Evolutionary conservation across 1,139 yeast genomes (phyloP).

Genomic region (Zhuliangozyma blackwelliae): DNA sequence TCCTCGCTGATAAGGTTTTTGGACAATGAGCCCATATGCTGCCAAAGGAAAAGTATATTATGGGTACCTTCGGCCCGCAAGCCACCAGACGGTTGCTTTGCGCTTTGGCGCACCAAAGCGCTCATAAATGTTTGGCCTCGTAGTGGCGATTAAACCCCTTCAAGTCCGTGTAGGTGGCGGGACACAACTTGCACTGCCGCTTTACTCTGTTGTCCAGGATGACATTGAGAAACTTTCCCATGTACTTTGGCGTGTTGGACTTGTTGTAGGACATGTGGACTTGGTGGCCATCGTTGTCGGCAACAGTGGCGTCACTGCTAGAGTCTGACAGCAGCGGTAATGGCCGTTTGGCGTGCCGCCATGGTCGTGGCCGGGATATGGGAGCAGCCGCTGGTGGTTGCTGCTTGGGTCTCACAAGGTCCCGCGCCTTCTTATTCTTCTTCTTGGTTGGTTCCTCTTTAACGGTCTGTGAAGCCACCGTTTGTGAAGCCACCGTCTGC

Average conservation of each 20-base stretch:
- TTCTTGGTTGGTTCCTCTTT: too few relatives aligned
- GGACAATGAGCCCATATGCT: not conserved
- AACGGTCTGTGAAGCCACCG: too few relatives aligned
- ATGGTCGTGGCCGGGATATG: too few relatives aligned
- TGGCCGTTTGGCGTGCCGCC: too few relatives aligned
- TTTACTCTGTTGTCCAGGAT: conserved; percentile 9
- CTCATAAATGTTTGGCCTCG: conserved; percentile 9
- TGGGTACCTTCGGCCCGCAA: not conserved
- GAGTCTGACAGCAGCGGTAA: too few relatives aligned
- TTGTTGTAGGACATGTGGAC: conserved; percentile 11
- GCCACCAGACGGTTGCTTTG: not conserved
- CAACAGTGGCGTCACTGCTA: too few relatives aligned
- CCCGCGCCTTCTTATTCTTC: too few relatives aligned
- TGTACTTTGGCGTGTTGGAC: conserved; percentile 14
- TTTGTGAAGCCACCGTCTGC: too few relatives aligned
- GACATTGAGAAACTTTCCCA: conserved; percentile 12
- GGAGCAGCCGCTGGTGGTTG: too few relatives aligned
- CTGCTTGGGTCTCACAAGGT: too few relatives aligned
- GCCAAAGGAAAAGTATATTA: not conserved
- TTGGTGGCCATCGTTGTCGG: not conserved
- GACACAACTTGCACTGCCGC: conserved; percentile 14
- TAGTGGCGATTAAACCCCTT: conserved; percentile 16
- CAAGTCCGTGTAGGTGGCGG: conserved; percentile 11
- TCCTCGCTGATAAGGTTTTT: too few relatives aligned
- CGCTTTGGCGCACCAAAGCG: not conserved